Percentiles rank a stretch among this genome's conserved stretches.
Evolutionary conservation across 139 green algal genomes (phyloP).

Genomic region (Desmodesmus armatus): DNA sequence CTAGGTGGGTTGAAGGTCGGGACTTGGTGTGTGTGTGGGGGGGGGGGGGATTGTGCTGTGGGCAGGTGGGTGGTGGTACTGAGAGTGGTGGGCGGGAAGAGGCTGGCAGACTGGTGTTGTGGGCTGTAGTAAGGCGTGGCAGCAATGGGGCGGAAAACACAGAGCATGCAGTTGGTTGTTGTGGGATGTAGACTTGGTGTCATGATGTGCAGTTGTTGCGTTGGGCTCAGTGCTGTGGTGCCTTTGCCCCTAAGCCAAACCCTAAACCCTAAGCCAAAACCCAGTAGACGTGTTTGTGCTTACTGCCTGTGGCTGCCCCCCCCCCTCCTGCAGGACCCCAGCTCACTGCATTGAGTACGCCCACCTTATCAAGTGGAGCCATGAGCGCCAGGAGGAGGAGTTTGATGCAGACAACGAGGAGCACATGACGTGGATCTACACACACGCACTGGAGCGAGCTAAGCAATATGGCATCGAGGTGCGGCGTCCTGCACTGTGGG

Average conservation of each 20-base stretch:
- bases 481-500: slow-evolving; percentile 5
- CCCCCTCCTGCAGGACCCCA: slow-evolving; percentile 71
- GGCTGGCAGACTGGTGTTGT: too few species aligned
- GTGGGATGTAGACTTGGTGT: too few species aligned
- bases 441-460: slow-evolving; percentile 80
- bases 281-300: background rate
- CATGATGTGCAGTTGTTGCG: too few species aligned
- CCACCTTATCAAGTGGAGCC: slow-evolving; percentile 95
- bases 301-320: background rate
- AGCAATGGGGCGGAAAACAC: too few species aligned
- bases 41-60: too few species aligned
- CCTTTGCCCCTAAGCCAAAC: background rate
- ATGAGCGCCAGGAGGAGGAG: slow-evolving; percentile 79
- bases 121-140: too few species aligned
- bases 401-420: slow-evolving; percentile 97
- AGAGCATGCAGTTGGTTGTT: too few species aligned
- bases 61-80: too few species aligned
- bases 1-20: slow-evolving; percentile 60
- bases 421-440: slow-evolving; percentile 97
- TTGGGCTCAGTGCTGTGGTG: too few species aligned
- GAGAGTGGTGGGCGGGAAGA: too few species aligned
- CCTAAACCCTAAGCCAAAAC: background rate
- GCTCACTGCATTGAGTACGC: slow-evolving; percentile 99
- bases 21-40: too few species aligned
- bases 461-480: slow-evolving; percentile 91